Percentiles rank a stretch among this genome's conserved stretches.
These are phyloP conservation scores for Plasmodium reichenowi DNA, from an alignment of 169 alveolate species.

Conservation along the genomic window DNA sequence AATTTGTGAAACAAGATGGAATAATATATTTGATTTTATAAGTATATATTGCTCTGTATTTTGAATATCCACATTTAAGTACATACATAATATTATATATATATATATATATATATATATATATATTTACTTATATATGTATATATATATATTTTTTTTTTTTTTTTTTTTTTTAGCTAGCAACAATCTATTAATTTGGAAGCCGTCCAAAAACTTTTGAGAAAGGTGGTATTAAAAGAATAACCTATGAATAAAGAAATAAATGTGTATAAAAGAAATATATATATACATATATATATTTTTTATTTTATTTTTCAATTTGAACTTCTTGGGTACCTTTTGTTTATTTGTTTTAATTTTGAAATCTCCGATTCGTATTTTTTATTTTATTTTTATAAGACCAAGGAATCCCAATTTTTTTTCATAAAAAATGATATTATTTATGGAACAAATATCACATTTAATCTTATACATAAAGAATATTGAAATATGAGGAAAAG, in stretches of 20 bases:
- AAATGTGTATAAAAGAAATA: no score
- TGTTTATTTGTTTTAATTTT: no score
- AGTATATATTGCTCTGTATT: background rate
- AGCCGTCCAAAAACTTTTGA: slow-evolving; percentile 20
- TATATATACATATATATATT: no score
- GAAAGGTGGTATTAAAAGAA: background rate
- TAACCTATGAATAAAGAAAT: no score
- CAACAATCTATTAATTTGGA: slow-evolving; percentile 54
- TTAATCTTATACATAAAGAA: slow-evolving; percentile 41
- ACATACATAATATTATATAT: no score
- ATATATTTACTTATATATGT: background rate
- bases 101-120: no score
- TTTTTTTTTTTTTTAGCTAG: slow-evolving; percentile 39
- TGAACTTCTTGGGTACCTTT: no score
- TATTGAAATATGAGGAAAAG: slow-evolving; percentile 36
- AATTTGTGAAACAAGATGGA: background rate
- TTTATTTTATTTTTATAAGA: no score
- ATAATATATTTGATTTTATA: background rate
- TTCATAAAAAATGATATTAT: slow-evolving; percentile 12
- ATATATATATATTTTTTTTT: slow-evolving; percentile 8
- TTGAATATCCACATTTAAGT: no score
- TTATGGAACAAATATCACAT: slow-evolving; percentile 8
- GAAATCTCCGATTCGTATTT: no score
- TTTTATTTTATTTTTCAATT: no score
- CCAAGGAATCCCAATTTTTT: no score